Evolutionary conservation across 1,284 basidiomycete species (phyloP).

Genomic region (Omphalotus olearius): DNA sequence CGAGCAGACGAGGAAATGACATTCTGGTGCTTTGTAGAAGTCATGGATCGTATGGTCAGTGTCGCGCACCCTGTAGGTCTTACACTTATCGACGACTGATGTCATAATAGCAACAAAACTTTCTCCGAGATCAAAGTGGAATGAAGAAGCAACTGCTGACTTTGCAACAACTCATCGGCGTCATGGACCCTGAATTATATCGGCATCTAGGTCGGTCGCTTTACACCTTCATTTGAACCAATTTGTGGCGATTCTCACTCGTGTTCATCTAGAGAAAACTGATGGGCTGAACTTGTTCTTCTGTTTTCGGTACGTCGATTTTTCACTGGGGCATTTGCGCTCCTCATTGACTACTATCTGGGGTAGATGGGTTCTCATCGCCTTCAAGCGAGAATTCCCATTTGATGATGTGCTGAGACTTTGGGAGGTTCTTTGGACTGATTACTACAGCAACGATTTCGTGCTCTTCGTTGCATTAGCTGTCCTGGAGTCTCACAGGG

Average conservation of each 20-base stretch:
- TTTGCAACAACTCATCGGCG: constrained; percentile 84
- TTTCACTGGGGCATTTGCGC: neutral
- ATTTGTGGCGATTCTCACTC: neutral
- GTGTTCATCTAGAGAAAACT: constrained; percentile 62
- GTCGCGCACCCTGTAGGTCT: neutral
- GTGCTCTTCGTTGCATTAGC: constrained; percentile 95
- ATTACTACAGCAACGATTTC: constrained; percentile 84
- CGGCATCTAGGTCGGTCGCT: constrained; percentile 67
- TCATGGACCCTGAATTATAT: constrained; percentile 94
- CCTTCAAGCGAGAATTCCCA: constrained; percentile 94
- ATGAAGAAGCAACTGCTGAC: constrained; percentile 94
- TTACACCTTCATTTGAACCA: neutral
- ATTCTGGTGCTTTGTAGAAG: constrained; percentile 93
- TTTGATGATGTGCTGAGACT: constrained; percentile 85
- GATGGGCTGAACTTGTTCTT: constrained; percentile 96
- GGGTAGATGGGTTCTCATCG: constrained; percentile 77
- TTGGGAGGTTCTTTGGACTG: constrained; percentile 97
- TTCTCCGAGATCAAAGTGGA: constrained; percentile 93
- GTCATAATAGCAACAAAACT: constrained; percentile 77
- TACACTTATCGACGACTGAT: neutral
- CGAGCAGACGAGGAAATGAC: constrained; percentile 85
- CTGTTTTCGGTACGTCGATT: constrained; percentile 77
- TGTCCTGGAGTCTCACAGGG: constrained; percentile 89
- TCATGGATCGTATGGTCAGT: constrained; percentile 93
- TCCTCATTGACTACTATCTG: constrained; percentile 3